These are phyloP conservation scores for Aphanomyces cochlioides DNA, from an alignment of 352 stramenopile species.

Conservation along the genomic window DNA sequence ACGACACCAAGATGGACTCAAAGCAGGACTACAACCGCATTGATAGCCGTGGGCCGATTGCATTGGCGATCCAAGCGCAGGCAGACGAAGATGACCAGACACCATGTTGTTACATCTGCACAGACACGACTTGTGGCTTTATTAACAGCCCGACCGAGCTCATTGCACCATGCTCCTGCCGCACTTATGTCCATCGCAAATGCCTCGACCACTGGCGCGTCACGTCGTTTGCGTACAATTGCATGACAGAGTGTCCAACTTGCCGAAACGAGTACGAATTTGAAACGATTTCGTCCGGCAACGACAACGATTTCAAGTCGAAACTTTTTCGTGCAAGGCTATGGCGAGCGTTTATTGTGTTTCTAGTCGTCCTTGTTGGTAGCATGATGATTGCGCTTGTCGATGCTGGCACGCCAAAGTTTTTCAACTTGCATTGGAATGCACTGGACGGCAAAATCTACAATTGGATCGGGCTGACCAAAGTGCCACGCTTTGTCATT, in stretches of 20 bases:
- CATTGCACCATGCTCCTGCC: conserved; percentile 21
- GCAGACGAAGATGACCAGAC: not conserved
- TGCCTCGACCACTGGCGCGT: conserved; percentile 18
- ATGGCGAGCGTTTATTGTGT: not conserved
- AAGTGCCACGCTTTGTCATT: conserved; percentile 6
- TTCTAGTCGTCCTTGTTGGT: conserved; percentile 18
- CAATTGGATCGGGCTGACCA: conserved; percentile 11
- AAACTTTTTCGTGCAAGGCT: not conserved
- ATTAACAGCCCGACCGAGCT: conserved; percentile 5
- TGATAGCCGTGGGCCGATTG: not conserved
- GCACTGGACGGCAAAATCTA: conserved; percentile 25
- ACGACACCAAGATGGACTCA: too few relatives aligned
- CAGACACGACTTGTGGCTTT: not conserved
- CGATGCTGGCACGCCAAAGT: conserved; percentile 19
- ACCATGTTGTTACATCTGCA: conserved; percentile 21
- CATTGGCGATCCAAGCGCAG: not conserved
- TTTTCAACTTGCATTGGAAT: conserved; percentile 24
- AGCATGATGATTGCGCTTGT: conserved; percentile 19
- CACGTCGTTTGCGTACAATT: conserved; percentile 8
- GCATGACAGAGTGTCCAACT: conserved; percentile 19
- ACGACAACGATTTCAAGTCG: not conserved
- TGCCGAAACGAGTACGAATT: conserved; percentile 3
- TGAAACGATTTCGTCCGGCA: not conserved
- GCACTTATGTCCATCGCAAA: conserved; percentile 18
- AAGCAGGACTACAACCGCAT: too few relatives aligned